Evolutionary conservation across 1,139 yeast species (phyloP).

Genomic region (Lodderomyces jiufengensis): DNA sequence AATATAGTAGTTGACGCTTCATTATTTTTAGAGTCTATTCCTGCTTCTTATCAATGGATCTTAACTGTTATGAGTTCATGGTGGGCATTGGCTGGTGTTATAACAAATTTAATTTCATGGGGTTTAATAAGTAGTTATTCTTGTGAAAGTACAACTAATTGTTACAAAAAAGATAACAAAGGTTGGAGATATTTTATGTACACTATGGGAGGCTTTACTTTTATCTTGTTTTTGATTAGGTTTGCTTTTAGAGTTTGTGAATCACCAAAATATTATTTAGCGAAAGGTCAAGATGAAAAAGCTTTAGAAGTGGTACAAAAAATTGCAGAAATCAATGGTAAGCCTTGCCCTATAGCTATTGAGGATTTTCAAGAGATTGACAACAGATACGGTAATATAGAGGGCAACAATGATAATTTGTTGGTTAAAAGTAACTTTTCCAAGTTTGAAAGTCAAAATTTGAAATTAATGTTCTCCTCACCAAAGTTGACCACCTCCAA

Average conservation of each 20-base stretch:
- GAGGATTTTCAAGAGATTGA: slow-evolving; percentile 32
- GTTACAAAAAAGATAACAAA: slow-evolving; percentile 34
- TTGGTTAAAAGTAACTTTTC: too few relatives aligned
- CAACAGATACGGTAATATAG: slow-evolving; percentile 12
- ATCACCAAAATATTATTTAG: slow-evolving; percentile 38
- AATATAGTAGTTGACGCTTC: slow-evolving; percentile 45
- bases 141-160: slow-evolving; percentile 23
- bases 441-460: not conserved
- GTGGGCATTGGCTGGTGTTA: slow-evolving; percentile 44
- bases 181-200: slow-evolving; percentile 45
- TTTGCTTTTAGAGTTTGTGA: slow-evolving; percentile 37
- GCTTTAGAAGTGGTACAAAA: slow-evolving; percentile 35
- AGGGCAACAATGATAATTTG: not conserved
- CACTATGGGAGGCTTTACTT: slow-evolving; percentile 39
- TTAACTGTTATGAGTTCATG: slow-evolving; percentile 42
- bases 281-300: slow-evolving; percentile 34
- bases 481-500: slow-evolving; percentile 32
- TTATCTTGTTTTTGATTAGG: slow-evolving; percentile 34
- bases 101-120: slow-evolving; percentile 40
- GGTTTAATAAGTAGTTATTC: slow-evolving; percentile 38
- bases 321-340: slow-evolving; percentile 35
- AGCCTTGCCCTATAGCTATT: slow-evolving; percentile 22
- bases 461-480: slow-evolving; percentile 26
- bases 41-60: slow-evolving; percentile 36
- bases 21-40: slow-evolving; percentile 41